Evolutionary conservation across 371 early-diverging fungal species (phyloP).

Genomic region (Syncephalis fuscata): DNA sequence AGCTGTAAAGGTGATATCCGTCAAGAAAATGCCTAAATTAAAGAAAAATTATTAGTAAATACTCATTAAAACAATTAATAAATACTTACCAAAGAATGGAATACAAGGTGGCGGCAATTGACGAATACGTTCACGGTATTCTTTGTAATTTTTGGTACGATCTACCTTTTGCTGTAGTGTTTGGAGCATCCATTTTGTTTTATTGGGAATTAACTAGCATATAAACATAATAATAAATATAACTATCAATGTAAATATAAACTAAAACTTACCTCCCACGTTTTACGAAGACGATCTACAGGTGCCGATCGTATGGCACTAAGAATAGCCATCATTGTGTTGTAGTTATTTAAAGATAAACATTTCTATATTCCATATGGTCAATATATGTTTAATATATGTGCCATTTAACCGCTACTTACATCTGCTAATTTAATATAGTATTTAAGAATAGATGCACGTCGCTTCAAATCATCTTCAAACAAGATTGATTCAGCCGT

Average conservation of each 20-base stretch:
- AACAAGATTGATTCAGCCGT: slow-evolving; percentile 65
- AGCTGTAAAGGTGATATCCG: slow-evolving; percentile 73
- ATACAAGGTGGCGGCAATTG: slow-evolving; percentile 48
- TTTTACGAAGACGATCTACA: slow-evolving; percentile 70
- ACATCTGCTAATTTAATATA: slow-evolving; percentile 63
- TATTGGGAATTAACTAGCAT: slow-evolving; percentile 25
- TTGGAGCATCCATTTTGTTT: slow-evolving; percentile 27
- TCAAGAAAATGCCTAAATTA: slow-evolving; percentile 35
- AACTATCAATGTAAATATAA: slow-evolving; percentile 1
- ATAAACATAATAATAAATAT: slow-evolving; percentile 1
- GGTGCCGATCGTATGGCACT: slow-evolving; percentile 82
- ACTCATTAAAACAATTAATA: neutral
- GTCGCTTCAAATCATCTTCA: slow-evolving; percentile 60
- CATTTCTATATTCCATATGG: slow-evolving; percentile 26
- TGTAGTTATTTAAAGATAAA: slow-evolving; percentile 73
- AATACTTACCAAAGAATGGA: slow-evolving; percentile 47
- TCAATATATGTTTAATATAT: neutral
- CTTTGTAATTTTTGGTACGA: slow-evolving; percentile 60
- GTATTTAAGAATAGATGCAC: slow-evolving; percentile 56
- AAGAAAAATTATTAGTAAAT: neutral
- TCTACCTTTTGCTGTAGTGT: slow-evolving; percentile 44
- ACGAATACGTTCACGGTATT: slow-evolving; percentile 49
- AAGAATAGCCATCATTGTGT: slow-evolving; percentile 77
- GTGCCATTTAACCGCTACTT: slow-evolving; percentile 11
- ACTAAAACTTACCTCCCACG: slow-evolving; percentile 54